Conservation (phyloP, 169 alveolate genomes). For the Plasmodium yoelii region DNA sequence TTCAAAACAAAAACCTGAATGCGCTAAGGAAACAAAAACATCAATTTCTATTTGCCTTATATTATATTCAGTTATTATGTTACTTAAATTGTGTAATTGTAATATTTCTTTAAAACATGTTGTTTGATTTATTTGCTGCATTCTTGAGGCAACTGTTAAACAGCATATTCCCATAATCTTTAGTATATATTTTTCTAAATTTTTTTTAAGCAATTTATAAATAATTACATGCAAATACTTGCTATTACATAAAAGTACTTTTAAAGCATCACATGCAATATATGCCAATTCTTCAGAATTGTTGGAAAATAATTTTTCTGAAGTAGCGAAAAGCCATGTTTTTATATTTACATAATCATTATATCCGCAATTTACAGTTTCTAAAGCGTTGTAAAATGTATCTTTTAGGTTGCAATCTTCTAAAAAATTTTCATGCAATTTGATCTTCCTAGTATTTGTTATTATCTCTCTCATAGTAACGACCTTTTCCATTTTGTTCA, state of each 20-base stretch:
- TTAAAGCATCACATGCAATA: conserved; percentile 75
- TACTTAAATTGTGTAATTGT: conserved; percentile 32
- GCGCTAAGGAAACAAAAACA: conserved; percentile 70
- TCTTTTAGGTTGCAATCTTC: conserved; percentile 72
- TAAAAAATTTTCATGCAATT: conserved; percentile 75
- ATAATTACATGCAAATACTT: conserved; percentile 57
- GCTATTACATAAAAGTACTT: conserved; percentile 58
- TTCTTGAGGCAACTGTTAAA: conserved; percentile 76
- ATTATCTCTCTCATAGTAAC: conserved; percentile 73
- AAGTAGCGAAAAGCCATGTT: conserved; percentile 67
- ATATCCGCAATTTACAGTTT: conserved; percentile 70
- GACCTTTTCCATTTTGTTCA: conserved; percentile 62
- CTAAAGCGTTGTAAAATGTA: conserved; percentile 61
- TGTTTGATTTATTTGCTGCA: conserved; percentile 75
- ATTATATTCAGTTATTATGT: conserved; percentile 58
- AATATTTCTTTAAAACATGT: conserved; percentile 68
- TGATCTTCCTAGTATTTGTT: conserved; percentile 63
- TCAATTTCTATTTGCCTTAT: conserved; percentile 74
- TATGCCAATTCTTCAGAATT: conserved; percentile 70
- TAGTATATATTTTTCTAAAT: conserved; percentile 51
- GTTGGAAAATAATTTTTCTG: conserved; percentile 58
- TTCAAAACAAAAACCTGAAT: conserved; percentile 75
- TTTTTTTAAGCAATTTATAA: conserved; percentile 55
- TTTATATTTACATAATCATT: conserved; percentile 73
- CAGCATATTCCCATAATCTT: conserved; percentile 75